Conservation (phyloP, 208 protist genomes). For the Entamoeba histolytica region DNA sequence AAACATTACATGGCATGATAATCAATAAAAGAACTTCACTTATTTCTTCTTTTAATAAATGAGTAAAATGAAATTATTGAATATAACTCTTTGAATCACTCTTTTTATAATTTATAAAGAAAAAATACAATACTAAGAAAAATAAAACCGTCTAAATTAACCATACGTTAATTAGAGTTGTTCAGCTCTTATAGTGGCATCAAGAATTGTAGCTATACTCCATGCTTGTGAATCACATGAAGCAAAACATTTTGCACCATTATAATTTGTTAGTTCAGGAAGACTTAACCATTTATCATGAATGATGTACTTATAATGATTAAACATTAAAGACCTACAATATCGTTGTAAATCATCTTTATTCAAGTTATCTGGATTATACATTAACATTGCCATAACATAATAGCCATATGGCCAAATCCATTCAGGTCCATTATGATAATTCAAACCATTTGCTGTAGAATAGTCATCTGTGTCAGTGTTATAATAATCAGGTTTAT, state of each 20-base stretch:
- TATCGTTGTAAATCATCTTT: not conserved
- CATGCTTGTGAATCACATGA: constrained; percentile 22
- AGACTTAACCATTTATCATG: not conserved
- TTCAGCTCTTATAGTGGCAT: not conserved
- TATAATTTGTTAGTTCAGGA: constrained; percentile 14
- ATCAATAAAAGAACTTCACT: too few species aligned
- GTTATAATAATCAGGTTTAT: constrained; percentile 40
- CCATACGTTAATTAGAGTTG: not conserved
- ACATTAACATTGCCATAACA: not conserved
- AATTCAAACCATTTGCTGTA: constrained; percentile 41
- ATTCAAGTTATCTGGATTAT: not conserved
- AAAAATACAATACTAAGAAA: too few species aligned
- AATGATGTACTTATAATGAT: not conserved
- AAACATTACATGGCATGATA: too few species aligned
- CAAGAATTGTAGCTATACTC: not conserved
- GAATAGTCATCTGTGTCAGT: constrained; percentile 23
- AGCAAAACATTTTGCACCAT: constrained; percentile 9
- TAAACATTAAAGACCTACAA: not conserved
- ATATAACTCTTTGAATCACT: too few species aligned
- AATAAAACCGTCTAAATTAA: too few species aligned
- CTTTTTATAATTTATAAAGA: too few species aligned
- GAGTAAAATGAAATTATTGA: too few species aligned
- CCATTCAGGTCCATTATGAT: constrained; percentile 49
- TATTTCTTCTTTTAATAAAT: too few species aligned
- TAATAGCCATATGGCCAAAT: not conserved